Base-by-base conservation (phyloP, 129 eudicot genomes). In the Ambrosia artemisiifolia region DNA sequence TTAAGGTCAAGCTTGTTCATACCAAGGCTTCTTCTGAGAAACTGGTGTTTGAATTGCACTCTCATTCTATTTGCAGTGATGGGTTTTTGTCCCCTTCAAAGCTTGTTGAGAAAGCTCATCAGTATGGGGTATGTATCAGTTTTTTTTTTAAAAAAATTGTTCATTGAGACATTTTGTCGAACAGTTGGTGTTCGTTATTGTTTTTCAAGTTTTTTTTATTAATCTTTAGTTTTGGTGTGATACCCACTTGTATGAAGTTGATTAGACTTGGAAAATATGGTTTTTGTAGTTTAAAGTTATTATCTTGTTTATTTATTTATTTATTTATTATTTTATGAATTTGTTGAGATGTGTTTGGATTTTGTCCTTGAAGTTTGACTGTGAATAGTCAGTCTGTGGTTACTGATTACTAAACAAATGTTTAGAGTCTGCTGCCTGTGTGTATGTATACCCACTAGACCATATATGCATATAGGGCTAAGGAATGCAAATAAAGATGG, bases 71-170 rank as follows among this genome's bases (percentile, higher is more conserved):
- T 76, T 88, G 88, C 56, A 93, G 98, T 67, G 98, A 93, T 87
- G 98, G 98, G 44, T 93, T 81, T 62, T 90, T 93, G 70, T 87
- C 98, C 55, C 98, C 98, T 82, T 66, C 88, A 0, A 91, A 84
- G 83, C 89, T 93, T 55, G 96, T 93, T 62, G 96, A 93, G 76
- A 76, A 83, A 83, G 98, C 98, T 11, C 98, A 93, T 80, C 95
- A 87, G 62, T 79, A 78, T 80, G 96, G 95, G 98, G 98, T 93
- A 78, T 64, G 77, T 78, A 76, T 75, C 55, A 83, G 78, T 55
- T 47, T 44, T 60, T 47, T 4, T 36, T 7, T 36, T 59, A 0
- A 0, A 0, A 0, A 44, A 12, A 18, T 38, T 71, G 33, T 17
- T 36, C 62, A 0, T 8, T 14, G 13, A 35, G 43, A 5, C 75